Evolutionary conservation across 2,329 filamentous ascomycete species (phyloP), one percentile per base, ranked within the genome.

Genomic region (Macrophomina phaseolina): DNA sequence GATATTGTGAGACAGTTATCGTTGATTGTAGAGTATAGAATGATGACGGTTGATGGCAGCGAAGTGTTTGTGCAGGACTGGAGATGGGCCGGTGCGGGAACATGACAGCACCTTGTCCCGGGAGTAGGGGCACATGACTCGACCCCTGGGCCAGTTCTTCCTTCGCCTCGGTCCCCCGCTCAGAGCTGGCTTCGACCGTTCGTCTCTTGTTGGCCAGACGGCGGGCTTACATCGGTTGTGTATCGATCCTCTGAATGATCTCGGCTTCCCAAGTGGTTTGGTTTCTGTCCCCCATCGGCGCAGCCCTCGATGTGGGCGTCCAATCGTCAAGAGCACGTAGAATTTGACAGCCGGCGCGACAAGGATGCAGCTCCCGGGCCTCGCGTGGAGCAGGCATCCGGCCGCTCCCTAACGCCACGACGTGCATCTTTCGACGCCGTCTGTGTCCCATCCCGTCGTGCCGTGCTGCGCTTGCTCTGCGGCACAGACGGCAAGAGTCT

Each of bases 71-170:
- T 3, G 11, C 36, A 38, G 36, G 11, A 38, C 11, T 38, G 42
- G 12, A 45, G 16, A 45, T n/a, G 8, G 42, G 42, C 7, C 11
- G 11, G 9, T n/a, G 48, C 8, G 48, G 18, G 48, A 51, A 45
- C 42, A 58, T 58, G 53, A 58, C 53, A 42, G 4, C 2, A 5
- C 0, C 7, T 3, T 12, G n/a, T 16, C 2, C 32, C 53, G 53
- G 53, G 36, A 56, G 40, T 42, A 56, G 18, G 14, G 53, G 23
- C 1, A 11, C 53, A 58, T 58, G 53, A 58, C 53, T 58, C 53
- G 36, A 42, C 53, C 53, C 36, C 36, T 42, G 53, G 5, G 23
- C 28, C 23, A 14, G 7, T 30, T 28, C 23, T 32, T 28, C 49
- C 4, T 16, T 28, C 49, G 18, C 16, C 49, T 30, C 18, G 12